phyloP scores from a whole-genome alignment of 768 basidiomycete genomes.

The Rhodotorula taiwanensis region DNA sequence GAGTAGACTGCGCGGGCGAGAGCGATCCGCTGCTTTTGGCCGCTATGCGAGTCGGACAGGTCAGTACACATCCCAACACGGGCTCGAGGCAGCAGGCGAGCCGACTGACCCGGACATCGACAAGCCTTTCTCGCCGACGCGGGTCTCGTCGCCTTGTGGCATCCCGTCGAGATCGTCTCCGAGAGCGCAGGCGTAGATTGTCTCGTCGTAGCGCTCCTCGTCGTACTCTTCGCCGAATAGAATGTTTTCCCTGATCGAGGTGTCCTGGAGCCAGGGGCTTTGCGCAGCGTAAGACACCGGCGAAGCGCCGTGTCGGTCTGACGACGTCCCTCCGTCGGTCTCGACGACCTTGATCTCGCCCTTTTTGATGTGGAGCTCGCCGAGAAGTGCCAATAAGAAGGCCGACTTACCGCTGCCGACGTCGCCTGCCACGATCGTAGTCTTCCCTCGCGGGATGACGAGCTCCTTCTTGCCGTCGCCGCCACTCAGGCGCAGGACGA shows the following conservation, averaged over 20 bases:
- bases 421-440: constrained; percentile 44
- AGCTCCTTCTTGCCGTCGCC: constrained; percentile 48
- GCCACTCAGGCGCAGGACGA: neutral
- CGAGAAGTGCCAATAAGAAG: constrained; percentile 35
- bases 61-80: neutral
- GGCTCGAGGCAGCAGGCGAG: no score
- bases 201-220: constrained; percentile 58
- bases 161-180: constrained; percentile 59
- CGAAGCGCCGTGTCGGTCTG: neutral
- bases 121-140: constrained; percentile 35
- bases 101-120: constrained; percentile 16
- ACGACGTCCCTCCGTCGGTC: neutral
- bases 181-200: constrained; percentile 69
- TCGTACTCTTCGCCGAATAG: constrained; percentile 64
- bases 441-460: constrained; percentile 59
- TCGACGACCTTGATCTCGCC: constrained; percentile 12
- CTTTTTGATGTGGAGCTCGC: constrained; percentile 38
- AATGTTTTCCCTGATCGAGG: constrained; percentile 63
- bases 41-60: neutral
- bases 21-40: constrained; percentile 47
- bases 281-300: constrained; percentile 67
- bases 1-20: constrained; percentile 82
- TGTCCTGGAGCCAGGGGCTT: constrained; percentile 54
- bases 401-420: constrained; percentile 31
- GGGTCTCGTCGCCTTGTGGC: constrained; percentile 63